A percentile compares a stretch with the other conserved stretches of the same genome.
Conservation (phyloP, 2,329 filamentous ascomycete species). For the Clarireedia paspali region DNA sequence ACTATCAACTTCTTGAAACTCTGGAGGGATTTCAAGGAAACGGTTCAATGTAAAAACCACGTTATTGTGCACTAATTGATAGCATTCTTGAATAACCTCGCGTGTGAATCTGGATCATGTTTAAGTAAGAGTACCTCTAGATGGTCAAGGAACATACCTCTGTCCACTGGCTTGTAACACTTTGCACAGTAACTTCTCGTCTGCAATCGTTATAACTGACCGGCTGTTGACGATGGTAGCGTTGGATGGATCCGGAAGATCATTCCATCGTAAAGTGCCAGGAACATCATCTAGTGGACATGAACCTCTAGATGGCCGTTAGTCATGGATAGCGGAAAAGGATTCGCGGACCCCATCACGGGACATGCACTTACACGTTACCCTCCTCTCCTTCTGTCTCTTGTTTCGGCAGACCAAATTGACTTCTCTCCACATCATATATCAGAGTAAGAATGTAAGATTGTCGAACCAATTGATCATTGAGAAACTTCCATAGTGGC, state of each 20-base stretch:
- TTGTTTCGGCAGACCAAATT: constrained; percentile 34
- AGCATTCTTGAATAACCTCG: constrained; percentile 21
- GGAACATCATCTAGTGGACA: constrained; percentile 30
- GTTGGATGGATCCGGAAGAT: constrained; percentile 47
- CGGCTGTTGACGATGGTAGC: constrained; percentile 25
- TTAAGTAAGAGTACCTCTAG: constrained; percentile 1
- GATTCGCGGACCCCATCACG: neutral
- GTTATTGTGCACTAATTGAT: constrained; percentile 25
- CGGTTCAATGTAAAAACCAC: constrained; percentile 24
- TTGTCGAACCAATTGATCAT: constrained; percentile 46
- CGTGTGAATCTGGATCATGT: constrained; percentile 18
- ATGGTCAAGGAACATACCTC: constrained; percentile 33
- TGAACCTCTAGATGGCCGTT: neutral
- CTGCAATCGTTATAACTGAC: constrained; percentile 23
- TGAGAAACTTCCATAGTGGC: constrained; percentile 43
- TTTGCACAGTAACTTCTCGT: constrained; percentile 36
- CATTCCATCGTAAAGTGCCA: constrained; percentile 49
- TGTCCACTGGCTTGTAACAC: constrained; percentile 46
- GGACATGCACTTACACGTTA: constrained; percentile 12
- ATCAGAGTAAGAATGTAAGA: constrained; percentile 49
- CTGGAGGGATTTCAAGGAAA: constrained; percentile 18
- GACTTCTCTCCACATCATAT: constrained; percentile 44
- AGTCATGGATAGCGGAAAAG: neutral
- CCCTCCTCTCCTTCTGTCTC: constrained; percentile 16
- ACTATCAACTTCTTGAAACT: constrained; percentile 17